These are phyloP conservation scores for Entamoeba histolytica DNA, from an alignment of 208 protist genomes.

Conservation along the genomic window DNA sequence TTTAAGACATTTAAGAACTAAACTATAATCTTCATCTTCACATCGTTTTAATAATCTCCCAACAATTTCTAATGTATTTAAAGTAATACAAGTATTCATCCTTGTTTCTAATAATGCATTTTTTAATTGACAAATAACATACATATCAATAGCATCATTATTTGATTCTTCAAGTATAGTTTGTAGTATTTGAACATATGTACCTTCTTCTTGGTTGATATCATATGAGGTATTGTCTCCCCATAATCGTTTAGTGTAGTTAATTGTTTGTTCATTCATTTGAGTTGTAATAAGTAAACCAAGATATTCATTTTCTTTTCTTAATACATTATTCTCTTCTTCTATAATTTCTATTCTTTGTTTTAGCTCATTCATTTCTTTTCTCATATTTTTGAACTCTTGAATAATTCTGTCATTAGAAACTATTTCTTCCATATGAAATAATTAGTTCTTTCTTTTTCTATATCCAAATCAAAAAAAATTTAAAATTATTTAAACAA, in stretches of 20 bases:
- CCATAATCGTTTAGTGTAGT: neutral
- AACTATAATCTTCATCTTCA: neutral
- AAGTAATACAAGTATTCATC: neutral
- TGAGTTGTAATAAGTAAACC: neutral
- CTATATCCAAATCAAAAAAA: too few relatives aligned
- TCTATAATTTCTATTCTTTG: neutral
- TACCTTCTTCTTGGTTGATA: neutral
- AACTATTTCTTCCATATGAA: too few relatives aligned
- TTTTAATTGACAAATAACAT: neutral
- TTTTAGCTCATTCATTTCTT: neutral
- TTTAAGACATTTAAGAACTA: neutral
- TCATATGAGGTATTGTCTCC: neutral
- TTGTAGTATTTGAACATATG: neutral
- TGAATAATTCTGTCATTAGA: too few relatives aligned
- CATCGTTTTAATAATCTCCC: neutral
- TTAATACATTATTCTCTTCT: neutral
- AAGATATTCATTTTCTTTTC: neutral
- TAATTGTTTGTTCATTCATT: neutral
- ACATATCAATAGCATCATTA: neutral
- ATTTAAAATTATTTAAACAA: too few relatives aligned
- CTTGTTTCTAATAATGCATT: neutral
- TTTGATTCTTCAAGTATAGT: neutral
- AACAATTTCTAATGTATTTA: neutral
- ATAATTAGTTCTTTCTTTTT: too few relatives aligned
- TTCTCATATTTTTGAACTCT: neutral